Conservation (phyloP, 2,329 filamentous ascomycete species). For the Diplodia mutila region DNA sequence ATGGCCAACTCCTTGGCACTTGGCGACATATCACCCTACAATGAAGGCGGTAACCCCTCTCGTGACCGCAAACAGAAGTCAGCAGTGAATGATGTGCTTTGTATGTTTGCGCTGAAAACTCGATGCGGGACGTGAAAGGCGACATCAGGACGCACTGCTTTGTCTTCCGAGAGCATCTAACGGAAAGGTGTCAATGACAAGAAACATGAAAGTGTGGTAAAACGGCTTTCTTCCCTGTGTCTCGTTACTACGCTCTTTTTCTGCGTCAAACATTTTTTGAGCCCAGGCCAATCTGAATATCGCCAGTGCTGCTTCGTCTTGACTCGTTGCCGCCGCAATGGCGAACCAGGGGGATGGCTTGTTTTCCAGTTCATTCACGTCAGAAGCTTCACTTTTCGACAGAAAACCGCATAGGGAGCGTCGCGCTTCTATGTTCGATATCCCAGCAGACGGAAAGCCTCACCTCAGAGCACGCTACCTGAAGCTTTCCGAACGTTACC, state of each 20-base stretch:
- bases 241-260: neutral
- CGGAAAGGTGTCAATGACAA: neutral
- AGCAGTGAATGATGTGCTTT: neutral
- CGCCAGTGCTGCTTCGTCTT: neutral
- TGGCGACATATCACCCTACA: neutral
- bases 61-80: neutral
- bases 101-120: neutral
- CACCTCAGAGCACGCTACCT: neutral
- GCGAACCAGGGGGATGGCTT: neutral
- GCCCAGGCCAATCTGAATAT: neutral
- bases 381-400: neutral
- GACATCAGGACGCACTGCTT: neutral
- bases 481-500: neutral
- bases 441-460: neutral
- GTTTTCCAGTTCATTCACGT: neutral
- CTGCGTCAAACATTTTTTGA: neutral
- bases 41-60: neutral
- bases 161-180: neutral
- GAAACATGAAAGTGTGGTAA: neutral
- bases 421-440: neutral
- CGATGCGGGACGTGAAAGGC: slow-evolving; percentile 1
- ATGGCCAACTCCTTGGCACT: neutral
- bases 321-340: neutral
- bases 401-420: neutral
- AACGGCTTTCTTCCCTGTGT: neutral